Percentiles rank a stretch among this genome's conserved stretches.
phyloP scores from a whole-genome alignment of 352 stramenopile genomes.

The Pythium coloratum region DNA sequence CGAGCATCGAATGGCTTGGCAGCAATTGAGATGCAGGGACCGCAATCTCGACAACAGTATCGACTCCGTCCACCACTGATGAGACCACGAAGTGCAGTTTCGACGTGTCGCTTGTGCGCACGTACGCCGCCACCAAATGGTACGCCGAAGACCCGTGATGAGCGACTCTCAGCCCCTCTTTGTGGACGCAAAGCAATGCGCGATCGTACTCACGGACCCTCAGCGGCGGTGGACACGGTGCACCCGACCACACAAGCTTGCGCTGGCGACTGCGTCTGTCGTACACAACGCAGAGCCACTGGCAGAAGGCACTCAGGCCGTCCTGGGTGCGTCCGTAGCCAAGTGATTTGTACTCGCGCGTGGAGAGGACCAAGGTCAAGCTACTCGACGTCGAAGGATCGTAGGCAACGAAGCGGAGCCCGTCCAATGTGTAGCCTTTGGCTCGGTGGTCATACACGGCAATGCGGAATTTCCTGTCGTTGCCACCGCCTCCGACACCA shows the following conservation, averaged over 20 bases:
- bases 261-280: slow-evolving; percentile 50
- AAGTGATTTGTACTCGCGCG: slow-evolving; percentile 47
- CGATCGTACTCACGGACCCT: slow-evolving; percentile 53
- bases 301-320: slow-evolving; percentile 49
- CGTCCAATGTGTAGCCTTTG: slow-evolving; percentile 47
- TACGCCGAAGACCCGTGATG: background rate
- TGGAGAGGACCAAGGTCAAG: slow-evolving; percentile 40
- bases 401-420: slow-evolving; percentile 55
- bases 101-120: slow-evolving; percentile 33
- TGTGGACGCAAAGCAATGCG: slow-evolving; percentile 56
- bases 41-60: slow-evolving; percentile 2
- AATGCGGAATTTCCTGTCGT: slow-evolving; percentile 43
- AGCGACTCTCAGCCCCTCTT: slow-evolving; percentile 44
- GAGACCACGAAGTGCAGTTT: slow-evolving; percentile 43
- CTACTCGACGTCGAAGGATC: slow-evolving; percentile 41
- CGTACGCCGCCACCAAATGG: slow-evolving; percentile 38
- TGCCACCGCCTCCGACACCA: background rate
- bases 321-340: slow-evolving; percentile 48
- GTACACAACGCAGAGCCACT: slow-evolving; percentile 62
- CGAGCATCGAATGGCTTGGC: slow-evolving; percentile 28
- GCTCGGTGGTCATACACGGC: slow-evolving; percentile 41
- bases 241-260: slow-evolving; percentile 59
- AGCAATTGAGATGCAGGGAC: slow-evolving; percentile 31
- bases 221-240: slow-evolving; percentile 49
- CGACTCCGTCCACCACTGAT: background rate